phyloP scores from a whole-genome alignment of 768 basidiomycete species.

The Leccinum truebloodii region DNA sequence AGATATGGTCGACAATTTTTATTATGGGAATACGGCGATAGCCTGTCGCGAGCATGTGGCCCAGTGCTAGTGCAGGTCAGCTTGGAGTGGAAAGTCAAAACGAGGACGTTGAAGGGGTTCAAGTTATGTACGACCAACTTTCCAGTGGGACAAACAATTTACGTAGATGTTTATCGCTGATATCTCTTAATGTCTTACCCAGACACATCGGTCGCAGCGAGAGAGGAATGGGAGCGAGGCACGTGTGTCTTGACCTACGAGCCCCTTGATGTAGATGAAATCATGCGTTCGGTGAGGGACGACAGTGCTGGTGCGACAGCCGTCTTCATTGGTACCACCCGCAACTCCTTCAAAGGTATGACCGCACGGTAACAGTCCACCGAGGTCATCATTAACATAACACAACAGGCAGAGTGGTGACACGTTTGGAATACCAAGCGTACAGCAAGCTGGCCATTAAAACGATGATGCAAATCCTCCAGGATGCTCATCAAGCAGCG shows the following conservation, averaged over 20 bases:
- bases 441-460: conserved; percentile 81
- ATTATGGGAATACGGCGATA: conserved; percentile 4
- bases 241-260: conserved; percentile 58
- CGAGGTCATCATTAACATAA: conserved; percentile 9
- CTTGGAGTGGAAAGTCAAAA: neutral
- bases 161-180: neutral
- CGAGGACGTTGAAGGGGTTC: neutral
- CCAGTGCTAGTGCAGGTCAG: neutral
- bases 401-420: conserved; percentile 62
- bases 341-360: conserved; percentile 81
- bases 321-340: conserved; percentile 82
- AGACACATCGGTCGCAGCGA: conserved; percentile 27
- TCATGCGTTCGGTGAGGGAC: conserved; percentile 63
- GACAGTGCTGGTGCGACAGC: conserved; percentile 71
- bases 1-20: conserved; percentile 3
- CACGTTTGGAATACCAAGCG: conserved; percentile 78
- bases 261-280: conserved; percentile 53
- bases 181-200: conserved; percentile 23
- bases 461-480: conserved; percentile 66
- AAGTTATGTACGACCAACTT: neutral
- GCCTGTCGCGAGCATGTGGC: conserved; percentile 19
- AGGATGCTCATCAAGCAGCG: conserved; percentile 42
- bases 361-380: neutral
- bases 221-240: conserved; percentile 24
- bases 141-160: neutral